These are phyloP conservation scores for Fragilaria crotonensis DNA, from an alignment of 108 stramenopile genomes.

Conservation along the genomic window DNA sequence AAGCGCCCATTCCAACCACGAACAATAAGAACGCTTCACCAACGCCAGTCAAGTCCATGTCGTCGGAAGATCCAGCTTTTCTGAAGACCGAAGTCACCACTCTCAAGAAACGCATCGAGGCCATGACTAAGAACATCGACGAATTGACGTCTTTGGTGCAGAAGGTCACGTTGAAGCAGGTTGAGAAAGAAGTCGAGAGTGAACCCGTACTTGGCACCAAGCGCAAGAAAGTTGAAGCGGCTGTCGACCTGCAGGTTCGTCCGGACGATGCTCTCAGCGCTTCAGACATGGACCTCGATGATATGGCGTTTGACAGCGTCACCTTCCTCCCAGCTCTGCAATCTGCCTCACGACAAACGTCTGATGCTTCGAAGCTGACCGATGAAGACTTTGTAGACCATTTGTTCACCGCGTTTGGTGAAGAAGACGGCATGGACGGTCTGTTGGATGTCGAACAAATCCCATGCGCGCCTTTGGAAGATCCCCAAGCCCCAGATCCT, in stretches of 20 bases:
- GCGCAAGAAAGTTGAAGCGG: slow-evolving; percentile 7
- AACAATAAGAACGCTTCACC: not conserved
- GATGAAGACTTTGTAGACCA: slow-evolving; percentile 52
- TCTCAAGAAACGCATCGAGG: slow-evolving; percentile 62
- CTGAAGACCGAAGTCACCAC: slow-evolving; percentile 60
- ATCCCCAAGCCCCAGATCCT: slow-evolving; percentile 29
- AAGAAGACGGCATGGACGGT: slow-evolving; percentile 20
- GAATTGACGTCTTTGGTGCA: slow-evolving; percentile 60
- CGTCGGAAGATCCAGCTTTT: slow-evolving; percentile 17
- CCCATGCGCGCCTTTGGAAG: not conserved
- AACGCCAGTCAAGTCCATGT: slow-evolving; percentile 3
- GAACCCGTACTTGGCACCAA: slow-evolving; percentile 16
- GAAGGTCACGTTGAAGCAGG: slow-evolving; percentile 49
- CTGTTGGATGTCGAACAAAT: not conserved
- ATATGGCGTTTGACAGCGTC: not conserved
- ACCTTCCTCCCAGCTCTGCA: not conserved
- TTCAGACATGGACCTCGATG: slow-evolving; percentile 11
- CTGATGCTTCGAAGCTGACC: slow-evolving; percentile 13
- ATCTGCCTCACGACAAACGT: slow-evolving; percentile 14
- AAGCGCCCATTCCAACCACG: not conserved
- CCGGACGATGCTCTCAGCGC: slow-evolving; percentile 25
- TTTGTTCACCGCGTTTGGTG: slow-evolving; percentile 44
- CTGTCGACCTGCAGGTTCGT: slow-evolving; percentile 8
- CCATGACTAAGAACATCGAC: slow-evolving; percentile 81
- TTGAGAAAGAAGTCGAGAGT: slow-evolving; percentile 13